Evolutionary conservation across 2,329 filamentous ascomycete species (phyloP).

Genomic region (Aspergillus candidus): DNA sequence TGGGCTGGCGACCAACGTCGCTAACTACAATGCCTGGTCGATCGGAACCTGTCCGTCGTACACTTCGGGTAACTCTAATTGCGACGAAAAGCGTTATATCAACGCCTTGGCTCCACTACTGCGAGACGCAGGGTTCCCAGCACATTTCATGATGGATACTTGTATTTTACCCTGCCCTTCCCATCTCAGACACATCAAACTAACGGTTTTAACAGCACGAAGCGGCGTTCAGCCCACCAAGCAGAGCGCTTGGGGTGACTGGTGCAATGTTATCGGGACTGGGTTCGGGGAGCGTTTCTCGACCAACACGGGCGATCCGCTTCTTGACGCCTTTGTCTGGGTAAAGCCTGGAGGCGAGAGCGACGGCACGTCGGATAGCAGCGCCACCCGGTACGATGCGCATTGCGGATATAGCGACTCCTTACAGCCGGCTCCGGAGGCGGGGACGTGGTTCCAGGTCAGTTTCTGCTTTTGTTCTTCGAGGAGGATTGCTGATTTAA

Average conservation of each 20-base stretch:
- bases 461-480: conserved; percentile 31
- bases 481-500: not conserved
- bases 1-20: conserved; percentile 52
- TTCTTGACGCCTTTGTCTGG: conserved; percentile 64
- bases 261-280: conserved; percentile 60
- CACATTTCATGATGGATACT: conserved; percentile 52
- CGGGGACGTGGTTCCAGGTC: conserved; percentile 60
- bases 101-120: conserved; percentile 48
- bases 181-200: not conserved
- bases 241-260: conserved; percentile 56
- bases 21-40: conserved; percentile 54
- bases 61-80: conserved; percentile 43
- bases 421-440: conserved; percentile 61
- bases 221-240: conserved; percentile 56
- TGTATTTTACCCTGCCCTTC: conserved; percentile 23
- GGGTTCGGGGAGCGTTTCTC: conserved; percentile 60
- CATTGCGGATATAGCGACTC: conserved; percentile 51
- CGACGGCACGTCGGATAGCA: conserved; percentile 47
- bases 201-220: conserved; percentile 38
- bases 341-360: conserved; percentile 60
- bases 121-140: conserved; percentile 44
- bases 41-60: conserved; percentile 42
- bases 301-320: conserved; percentile 52
- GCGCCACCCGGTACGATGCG: conserved; percentile 48
- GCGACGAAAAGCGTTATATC: conserved; percentile 50